Evolutionary conservation across 148 eudicot species (phyloP).

Genomic region (Silene uniflora): DNA sequence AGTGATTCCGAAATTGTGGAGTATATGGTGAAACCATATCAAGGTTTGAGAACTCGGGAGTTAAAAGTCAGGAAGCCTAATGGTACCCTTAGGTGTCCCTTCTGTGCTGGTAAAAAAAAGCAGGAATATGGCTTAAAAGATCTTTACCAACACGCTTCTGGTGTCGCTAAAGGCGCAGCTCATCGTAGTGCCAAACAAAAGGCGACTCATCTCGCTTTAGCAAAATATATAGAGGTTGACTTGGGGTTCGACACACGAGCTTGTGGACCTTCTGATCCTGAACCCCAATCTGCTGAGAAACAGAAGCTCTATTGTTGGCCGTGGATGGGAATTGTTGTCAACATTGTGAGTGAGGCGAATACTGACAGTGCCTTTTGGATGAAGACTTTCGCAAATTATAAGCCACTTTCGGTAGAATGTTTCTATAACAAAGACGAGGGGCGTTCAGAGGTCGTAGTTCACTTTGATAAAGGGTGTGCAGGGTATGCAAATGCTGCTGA

Average conservation of each 20-base stretch:
- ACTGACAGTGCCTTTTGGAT: slow-evolving; percentile 39
- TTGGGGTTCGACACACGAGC: slow-evolving; percentile 32
- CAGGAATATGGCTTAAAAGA: slow-evolving; percentile 81
- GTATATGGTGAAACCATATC: slow-evolving; percentile 69
- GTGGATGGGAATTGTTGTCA: slow-evolving; percentile 35
- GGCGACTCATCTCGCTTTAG: slow-evolving; percentile 69
- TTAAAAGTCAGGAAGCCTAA: slow-evolving; percentile 54
- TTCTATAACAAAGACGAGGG: slow-evolving; percentile 22
- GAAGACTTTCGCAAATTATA: slow-evolving; percentile 42
- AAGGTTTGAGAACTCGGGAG: slow-evolving; percentile 42
- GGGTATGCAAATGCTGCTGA: slow-evolving; percentile 62
- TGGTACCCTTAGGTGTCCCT: slow-evolving; percentile 77
- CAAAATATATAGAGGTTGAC: slow-evolving; percentile 48
- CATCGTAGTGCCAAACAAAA: slow-evolving; percentile 63
- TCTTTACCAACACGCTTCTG: slow-evolving; percentile 69
- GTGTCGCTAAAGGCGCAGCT: slow-evolving; percentile 64
- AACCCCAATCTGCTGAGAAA: slow-evolving; percentile 20
- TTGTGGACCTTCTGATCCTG: slow-evolving; percentile 25
- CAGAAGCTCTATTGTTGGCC: slow-evolving; percentile 31
- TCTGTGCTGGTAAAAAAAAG: slow-evolving; percentile 88
- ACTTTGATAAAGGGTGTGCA: slow-evolving; percentile 55
- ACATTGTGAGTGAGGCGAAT: slow-evolving; percentile 36
- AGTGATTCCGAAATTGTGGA: slow-evolving; percentile 91
- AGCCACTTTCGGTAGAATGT: slow-evolving; percentile 46
- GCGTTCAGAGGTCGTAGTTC: slow-evolving; percentile 45